phyloP scores from a whole-genome alignment of 75 land plant species.

The Pinus albicaulis region DNA sequence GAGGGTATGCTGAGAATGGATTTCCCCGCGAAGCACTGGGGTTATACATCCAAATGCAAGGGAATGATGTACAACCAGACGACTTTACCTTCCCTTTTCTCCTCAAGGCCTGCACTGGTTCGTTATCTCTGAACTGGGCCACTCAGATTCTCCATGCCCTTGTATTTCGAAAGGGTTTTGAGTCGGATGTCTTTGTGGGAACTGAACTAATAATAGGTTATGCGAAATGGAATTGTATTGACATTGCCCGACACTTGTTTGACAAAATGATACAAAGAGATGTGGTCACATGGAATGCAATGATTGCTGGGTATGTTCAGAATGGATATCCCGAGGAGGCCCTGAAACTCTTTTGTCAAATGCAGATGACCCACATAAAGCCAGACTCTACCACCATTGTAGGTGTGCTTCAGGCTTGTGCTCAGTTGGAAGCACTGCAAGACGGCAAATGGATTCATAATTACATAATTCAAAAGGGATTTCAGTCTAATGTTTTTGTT shows the following conservation, averaged over 20 bases:
- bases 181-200: conserved; percentile 22
- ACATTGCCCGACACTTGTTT: conserved; percentile 19
- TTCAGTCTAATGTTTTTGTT: conserved; percentile 32
- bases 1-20: conserved; percentile 28
- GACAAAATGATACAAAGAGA: conserved; percentile 24
- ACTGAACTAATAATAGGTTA: conserved; percentile 36
- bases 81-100: conserved; percentile 26
- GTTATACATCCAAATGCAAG: conserved; percentile 20
- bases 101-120: conserved; percentile 22
- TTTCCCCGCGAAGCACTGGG: conserved; percentile 20
- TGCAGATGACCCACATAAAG: conserved; percentile 12
- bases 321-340: conserved; percentile 22
- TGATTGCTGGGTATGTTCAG: conserved; percentile 21
- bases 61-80: conserved; percentile 19
- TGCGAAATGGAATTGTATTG: conserved; percentile 21
- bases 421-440: neutral
- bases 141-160: conserved; percentile 15
- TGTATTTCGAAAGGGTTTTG: conserved; percentile 19
- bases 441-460: conserved; percentile 43
- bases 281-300: conserved; percentile 32
- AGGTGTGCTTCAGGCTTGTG: conserved; percentile 6
- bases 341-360: conserved; percentile 4
- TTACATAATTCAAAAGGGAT: conserved; percentile 15
- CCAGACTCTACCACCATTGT: conserved; percentile 24
- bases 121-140: conserved; percentile 7